A percentile compares a stretch with the other conserved stretches of the same genome.
Evolutionary conservation across 1,284 basidiomycete species (phyloP).

Genomic region (Austroboletus niveus): DNA sequence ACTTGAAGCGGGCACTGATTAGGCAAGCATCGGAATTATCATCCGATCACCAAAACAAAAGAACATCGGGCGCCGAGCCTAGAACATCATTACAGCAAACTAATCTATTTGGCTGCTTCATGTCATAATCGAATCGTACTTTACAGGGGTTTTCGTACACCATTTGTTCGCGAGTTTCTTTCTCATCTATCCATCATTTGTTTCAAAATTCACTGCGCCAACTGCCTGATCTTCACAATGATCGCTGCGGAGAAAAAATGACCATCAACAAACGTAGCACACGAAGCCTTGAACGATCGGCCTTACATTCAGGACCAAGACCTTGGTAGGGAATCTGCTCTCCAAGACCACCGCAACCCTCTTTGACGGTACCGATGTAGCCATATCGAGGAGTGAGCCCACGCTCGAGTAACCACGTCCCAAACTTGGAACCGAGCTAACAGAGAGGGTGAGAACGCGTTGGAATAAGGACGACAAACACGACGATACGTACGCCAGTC

Average conservation of each 20-base stretch:
- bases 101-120: too few species aligned
- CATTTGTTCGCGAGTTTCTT: too few species aligned
- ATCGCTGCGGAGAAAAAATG: constrained; percentile 48
- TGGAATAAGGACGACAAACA: neutral
- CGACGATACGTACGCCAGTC: constrained; percentile 61
- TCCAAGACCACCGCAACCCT: constrained; percentile 79
- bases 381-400: constrained; percentile 75
- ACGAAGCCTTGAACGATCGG: neutral
- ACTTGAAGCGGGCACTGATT: too few species aligned
- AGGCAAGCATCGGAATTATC: too few species aligned
- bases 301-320: constrained; percentile 69
- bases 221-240: constrained; percentile 59
- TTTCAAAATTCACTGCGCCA: constrained; percentile 32
- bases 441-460: neutral
- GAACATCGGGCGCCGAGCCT: too few species aligned
- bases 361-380: constrained; percentile 78
- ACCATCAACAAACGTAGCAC: constrained; percentile 5
- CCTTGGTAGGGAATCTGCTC: constrained; percentile 80
- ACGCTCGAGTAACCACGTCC: constrained; percentile 82
- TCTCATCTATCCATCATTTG: too few species aligned
- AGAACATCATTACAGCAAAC: too few species aligned
- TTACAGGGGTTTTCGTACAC: too few species aligned
- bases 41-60: too few species aligned
- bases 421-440: constrained; percentile 78
- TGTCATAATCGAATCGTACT: too few species aligned